Conservation (phyloP, 495 filamentous ascomycete genomes). For the Chaetomium cochliodes region DNA sequence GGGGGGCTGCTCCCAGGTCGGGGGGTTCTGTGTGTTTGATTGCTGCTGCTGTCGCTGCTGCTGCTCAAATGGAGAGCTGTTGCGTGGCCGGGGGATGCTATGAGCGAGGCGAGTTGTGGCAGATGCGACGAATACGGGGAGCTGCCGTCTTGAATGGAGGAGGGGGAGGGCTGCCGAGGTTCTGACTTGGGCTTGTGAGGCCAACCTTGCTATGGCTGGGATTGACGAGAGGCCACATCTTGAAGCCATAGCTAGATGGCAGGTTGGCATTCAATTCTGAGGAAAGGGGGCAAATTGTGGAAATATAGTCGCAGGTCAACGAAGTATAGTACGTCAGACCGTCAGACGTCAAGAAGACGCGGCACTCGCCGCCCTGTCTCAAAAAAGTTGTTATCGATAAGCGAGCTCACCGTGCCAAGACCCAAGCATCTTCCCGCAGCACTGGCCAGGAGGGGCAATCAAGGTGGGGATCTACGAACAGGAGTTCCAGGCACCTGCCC, state of each 20-base stretch:
- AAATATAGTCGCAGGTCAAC: neutral
- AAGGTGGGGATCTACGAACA: neutral
- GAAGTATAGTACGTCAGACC: neutral
- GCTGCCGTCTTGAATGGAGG: conserved; percentile 7
- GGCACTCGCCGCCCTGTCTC: neutral
- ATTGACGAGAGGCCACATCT: conserved; percentile 15
- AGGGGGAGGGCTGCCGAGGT: neutral
- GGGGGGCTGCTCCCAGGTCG: neutral
- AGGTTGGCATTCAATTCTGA: neutral
- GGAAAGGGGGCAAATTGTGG: neutral
- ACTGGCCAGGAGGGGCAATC: conserved; percentile 10
- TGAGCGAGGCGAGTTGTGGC: conserved; percentile 34
- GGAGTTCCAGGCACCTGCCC: neutral
- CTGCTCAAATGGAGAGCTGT: conserved; percentile 32
- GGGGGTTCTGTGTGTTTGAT: conserved; percentile 15
- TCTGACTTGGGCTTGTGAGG: conserved; percentile 1
- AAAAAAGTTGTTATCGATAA: conserved; percentile 23
- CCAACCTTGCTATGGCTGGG: conserved; percentile 15
- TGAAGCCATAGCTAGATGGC: conserved; percentile 22
- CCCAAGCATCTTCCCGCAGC: neutral
- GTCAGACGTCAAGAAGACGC: neutral
- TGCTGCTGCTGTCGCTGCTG: neutral
- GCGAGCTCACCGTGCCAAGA: neutral
- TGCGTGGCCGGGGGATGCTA: conserved; percentile 40
- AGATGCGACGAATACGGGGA: conserved; percentile 4